Evolutionary conservation across 108 stramenopile species (phyloP).

Genomic region (Conticribra guillardii): DNA sequence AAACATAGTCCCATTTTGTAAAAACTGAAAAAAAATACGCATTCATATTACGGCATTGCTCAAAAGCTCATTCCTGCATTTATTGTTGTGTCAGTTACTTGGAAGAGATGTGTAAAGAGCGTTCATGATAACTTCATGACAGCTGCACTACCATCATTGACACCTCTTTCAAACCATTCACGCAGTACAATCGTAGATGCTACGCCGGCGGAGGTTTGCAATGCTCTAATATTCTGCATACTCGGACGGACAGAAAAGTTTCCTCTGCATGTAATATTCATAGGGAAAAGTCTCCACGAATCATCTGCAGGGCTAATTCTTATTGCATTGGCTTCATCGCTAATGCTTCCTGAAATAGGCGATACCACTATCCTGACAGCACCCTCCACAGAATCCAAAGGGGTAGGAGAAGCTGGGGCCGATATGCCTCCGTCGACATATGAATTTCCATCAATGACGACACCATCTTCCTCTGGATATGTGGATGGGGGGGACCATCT

Average conservation of each 20-base stretch:
- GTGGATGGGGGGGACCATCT: slow-evolving; percentile 11
- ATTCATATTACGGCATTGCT: too few relatives aligned
- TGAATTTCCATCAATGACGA: slow-evolving; percentile 46
- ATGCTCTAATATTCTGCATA: slow-evolving; percentile 55
- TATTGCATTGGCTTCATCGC: slow-evolving; percentile 7
- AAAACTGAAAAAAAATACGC: too few relatives aligned
- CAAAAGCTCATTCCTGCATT: too few relatives aligned
- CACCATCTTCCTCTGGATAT: slow-evolving; percentile 60
- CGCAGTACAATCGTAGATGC: slow-evolving; percentile 42
- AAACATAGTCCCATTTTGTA: too few relatives aligned
- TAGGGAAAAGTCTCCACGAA: slow-evolving; percentile 38
- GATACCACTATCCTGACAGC: slow-evolving; percentile 44
- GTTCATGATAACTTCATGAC: too few relatives aligned
- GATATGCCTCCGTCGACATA: slow-evolving; percentile 70
- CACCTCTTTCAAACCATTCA: slow-evolving; percentile 59
- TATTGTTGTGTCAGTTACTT: too few relatives aligned
- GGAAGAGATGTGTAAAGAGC: too few relatives aligned
- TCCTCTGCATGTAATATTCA: slow-evolving; percentile 39
- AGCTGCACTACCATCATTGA: slow-evolving; percentile 39
- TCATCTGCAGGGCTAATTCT: slow-evolving; percentile 53
- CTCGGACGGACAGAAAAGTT: slow-evolving; percentile 50
- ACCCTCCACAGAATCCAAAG: slow-evolving; percentile 24
- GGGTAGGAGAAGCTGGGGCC: slow-evolving; percentile 56
- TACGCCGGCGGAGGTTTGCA: slow-evolving; percentile 50
- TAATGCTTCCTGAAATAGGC: slow-evolving; percentile 46